Conservation (phyloP, 2,329 filamentous ascomycete species). For the Alternaria metachromatica region DNA sequence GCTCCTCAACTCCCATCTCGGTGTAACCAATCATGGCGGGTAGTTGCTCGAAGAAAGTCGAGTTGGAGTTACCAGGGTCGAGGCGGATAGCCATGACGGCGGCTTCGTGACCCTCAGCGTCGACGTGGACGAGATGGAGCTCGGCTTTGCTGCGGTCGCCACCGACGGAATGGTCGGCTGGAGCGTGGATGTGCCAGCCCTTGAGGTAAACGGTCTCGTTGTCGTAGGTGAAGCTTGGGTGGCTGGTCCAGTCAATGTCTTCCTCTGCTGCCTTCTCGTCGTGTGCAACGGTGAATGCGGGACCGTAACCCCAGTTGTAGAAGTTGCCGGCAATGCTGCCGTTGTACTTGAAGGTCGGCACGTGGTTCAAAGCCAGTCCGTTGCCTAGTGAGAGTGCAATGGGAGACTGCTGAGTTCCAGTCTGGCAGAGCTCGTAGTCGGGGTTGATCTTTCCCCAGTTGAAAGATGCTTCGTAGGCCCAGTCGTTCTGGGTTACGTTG, state of each 20-base stretch:
- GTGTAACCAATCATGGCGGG: constrained; percentile 51
- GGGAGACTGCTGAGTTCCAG: constrained; percentile 59
- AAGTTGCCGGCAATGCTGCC: constrained; percentile 48
- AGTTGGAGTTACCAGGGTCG: constrained; percentile 51
- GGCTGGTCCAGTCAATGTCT: constrained; percentile 42
- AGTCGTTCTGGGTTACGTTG: constrained; percentile 19
- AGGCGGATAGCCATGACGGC: constrained; percentile 58
- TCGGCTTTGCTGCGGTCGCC: constrained; percentile 55
- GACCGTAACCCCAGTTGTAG: constrained; percentile 60
- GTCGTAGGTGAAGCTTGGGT: constrained; percentile 55
- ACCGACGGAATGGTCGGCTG: constrained; percentile 58
- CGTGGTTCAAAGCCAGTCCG: constrained; percentile 52
- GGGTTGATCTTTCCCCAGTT: constrained; percentile 51
- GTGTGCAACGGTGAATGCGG: constrained; percentile 52
- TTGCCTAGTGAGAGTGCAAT: constrained; percentile 53
- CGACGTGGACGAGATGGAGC: constrained; percentile 58
- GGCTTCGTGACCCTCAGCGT: constrained; percentile 50
- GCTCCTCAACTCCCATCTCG: constrained; percentile 32
- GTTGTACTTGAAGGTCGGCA: constrained; percentile 53
- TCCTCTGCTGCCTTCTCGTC: constrained; percentile 20
- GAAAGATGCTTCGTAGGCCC: constrained; percentile 34
- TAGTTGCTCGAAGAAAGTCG: constrained; percentile 53
- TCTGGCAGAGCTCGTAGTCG: constrained; percentile 57
- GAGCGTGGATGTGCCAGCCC: constrained; percentile 61
- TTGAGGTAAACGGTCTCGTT: constrained; percentile 57